Base-by-base conservation (phyloP, 441 rosid genomes). In the Populus tomentosa region DNA sequence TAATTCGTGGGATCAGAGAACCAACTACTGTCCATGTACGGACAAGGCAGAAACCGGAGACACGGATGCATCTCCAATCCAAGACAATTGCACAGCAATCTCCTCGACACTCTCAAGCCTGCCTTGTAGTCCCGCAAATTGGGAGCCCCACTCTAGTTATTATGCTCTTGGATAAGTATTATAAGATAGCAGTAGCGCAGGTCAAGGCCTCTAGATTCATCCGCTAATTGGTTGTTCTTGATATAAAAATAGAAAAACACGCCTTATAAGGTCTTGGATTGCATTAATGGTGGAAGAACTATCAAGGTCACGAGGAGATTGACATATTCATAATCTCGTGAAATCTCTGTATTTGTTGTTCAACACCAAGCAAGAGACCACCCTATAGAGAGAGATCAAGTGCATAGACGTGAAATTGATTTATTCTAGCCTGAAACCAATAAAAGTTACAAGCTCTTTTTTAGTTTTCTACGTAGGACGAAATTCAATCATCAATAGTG, bases 401-500 rank as follows among this genome's bases (percentile, higher is more conserved):
- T 16, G n/a, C 68, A 59, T 10, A 20, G 61, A 10, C 46, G 35
- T 30, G 35, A 71, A 59, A 36, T 21, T 35, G 46, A 64, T 24
- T 65, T 40, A 26, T 40, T 65, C 9, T 38, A 65, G 53, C 56
- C n/a, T 62, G 18, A 28, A 74, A 77, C 50, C 35, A 65, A 26
- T 16, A 21, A 67, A 70, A 68, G 74, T 21, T 11, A 5, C 10
- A 50, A 36, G 62, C 64, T 73, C 23, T 56, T 33, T 68, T 62
- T 28, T 62, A n/a, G 30, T 71, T 70, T 20, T 7, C 8, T 13
- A 26, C 42, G 42, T 14, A 14, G 63, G 62, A 75, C 80, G 16
- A 78, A 76, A 77, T 70, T 59, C 66, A 69, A 79, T 79, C 75
- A 75, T 50, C 70, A 72, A 69, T 6, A 67, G 26, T 67, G 28